Evolutionary conservation across 331 rosid genomes (phyloP).

Genomic region (Cydonia oblonga): DNA sequence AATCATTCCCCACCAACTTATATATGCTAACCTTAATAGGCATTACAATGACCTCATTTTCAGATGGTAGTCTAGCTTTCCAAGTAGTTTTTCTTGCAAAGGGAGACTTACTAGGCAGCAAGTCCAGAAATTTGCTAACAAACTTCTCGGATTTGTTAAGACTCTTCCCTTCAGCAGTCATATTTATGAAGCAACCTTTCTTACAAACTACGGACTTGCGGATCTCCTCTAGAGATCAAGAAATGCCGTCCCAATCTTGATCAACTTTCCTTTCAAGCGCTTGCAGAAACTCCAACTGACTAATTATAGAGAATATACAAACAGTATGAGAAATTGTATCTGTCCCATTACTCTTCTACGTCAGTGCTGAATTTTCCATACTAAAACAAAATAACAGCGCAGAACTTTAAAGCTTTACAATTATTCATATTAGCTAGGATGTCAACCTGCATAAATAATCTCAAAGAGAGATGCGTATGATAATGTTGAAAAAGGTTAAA

Average conservation of each 20-base stretch:
- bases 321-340: neutral
- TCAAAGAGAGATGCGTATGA: too few relatives aligned
- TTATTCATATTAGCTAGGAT: too few relatives aligned
- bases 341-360: neutral
- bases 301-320: slow-evolving; percentile 18
- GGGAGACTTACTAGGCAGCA: slow-evolving; percentile 59
- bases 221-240: slow-evolving; percentile 87
- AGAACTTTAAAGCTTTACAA: too few relatives aligned
- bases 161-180: slow-evolving; percentile 70
- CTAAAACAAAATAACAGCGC: too few relatives aligned
- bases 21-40: slow-evolving; percentile 63
- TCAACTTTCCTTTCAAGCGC: slow-evolving; percentile 72
- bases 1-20: too few relatives aligned
- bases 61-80: slow-evolving; percentile 48
- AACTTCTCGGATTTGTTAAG: slow-evolving; percentile 38
- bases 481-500: too few relatives aligned
- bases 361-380: neutral
- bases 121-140: slow-evolving; percentile 58
- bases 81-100: slow-evolving; percentile 24
- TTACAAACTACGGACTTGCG: slow-evolving; percentile 62
- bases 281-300: slow-evolving; percentile 77
- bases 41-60: slow-evolving; percentile 75
- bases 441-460: too few relatives aligned
- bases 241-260: slow-evolving; percentile 71
- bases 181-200: slow-evolving; percentile 62